These are phyloP conservation scores for Spirogloea muscicola DNA, from an alignment of 139 green algal species.

Conservation along the genomic window DNA sequence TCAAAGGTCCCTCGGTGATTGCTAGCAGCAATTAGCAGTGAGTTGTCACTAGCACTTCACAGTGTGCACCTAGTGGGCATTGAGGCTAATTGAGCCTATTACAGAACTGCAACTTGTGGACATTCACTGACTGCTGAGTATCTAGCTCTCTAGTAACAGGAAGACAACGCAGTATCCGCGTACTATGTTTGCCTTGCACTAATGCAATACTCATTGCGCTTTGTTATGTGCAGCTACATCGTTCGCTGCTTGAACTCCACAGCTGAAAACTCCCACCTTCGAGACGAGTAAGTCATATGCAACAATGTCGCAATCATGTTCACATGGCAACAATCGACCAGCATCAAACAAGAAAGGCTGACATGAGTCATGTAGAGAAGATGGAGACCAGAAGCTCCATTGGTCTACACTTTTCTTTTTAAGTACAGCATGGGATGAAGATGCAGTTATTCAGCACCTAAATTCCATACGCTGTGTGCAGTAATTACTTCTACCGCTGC, in stretches of 20 bases:
- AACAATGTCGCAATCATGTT: no score
- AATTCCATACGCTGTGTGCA: neutral
- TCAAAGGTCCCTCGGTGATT: neutral
- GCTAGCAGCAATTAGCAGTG: neutral
- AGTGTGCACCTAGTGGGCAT: neutral
- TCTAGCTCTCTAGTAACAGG: no score
- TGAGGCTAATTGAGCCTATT: conserved; percentile 3
- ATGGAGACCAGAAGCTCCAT: neutral
- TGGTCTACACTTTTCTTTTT: neutral
- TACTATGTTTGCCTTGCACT: neutral
- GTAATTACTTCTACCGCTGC: conserved; percentile 99
- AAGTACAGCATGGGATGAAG: neutral
- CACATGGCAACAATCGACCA: neutral
- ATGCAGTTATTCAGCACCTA: neutral
- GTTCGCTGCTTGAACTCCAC: conserved; percentile 78
- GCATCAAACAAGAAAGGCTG: neutral
- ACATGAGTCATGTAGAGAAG: conserved; percentile 1
- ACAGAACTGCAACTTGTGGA: no score
- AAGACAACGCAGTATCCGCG: neutral
- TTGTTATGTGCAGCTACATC: conserved; percentile 74
- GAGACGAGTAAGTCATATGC: conserved; percentile 43
- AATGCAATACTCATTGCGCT: no score
- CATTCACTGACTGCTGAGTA: no score
- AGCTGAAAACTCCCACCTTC: conserved; percentile 61
- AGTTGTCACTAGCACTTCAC: neutral